phyloP scores from a whole-genome alignment of 164 flowering plant genomes.

The Litsea cubeba region DNA sequence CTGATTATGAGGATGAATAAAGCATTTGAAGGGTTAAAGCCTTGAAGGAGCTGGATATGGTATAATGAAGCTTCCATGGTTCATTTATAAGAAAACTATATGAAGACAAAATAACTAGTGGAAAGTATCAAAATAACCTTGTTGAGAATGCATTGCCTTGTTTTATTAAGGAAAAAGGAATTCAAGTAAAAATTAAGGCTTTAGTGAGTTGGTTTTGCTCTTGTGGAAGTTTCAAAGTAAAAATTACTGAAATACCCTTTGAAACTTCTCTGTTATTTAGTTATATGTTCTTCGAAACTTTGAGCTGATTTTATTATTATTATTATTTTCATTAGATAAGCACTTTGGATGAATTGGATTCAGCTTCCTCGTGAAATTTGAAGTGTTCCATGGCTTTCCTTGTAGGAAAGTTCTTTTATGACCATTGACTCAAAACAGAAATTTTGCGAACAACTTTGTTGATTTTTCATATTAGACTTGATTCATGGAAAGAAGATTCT shows the following conservation, averaged over 20 bases:
- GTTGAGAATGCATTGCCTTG: background rate
- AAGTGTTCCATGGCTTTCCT: background rate
- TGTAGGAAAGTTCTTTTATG: background rate
- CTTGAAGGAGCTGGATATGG: constrained; percentile 1
- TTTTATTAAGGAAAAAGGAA: background rate
- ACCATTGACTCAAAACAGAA: constrained; percentile 1
- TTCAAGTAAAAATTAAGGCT: background rate
- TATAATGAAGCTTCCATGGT: background rate
- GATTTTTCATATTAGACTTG: background rate
- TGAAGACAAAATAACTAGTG: background rate
- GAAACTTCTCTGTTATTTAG: background rate
- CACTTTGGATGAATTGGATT: background rate
- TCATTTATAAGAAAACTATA: background rate
- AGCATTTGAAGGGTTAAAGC: background rate
- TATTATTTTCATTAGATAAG: no score
- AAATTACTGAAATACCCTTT: background rate
- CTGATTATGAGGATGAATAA: background rate
- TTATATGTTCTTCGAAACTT: background rate
- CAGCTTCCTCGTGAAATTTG: background rate
- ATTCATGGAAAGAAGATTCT: background rate
- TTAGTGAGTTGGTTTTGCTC: background rate
- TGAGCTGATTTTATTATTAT: no score
- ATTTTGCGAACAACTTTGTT: background rate
- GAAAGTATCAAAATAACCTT: constrained; percentile 1
- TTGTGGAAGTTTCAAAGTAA: background rate